These are phyloP conservation scores for Cunninghamia lanceolata DNA, from an alignment of 75 land plant genomes.

Conservation along the genomic window DNA sequence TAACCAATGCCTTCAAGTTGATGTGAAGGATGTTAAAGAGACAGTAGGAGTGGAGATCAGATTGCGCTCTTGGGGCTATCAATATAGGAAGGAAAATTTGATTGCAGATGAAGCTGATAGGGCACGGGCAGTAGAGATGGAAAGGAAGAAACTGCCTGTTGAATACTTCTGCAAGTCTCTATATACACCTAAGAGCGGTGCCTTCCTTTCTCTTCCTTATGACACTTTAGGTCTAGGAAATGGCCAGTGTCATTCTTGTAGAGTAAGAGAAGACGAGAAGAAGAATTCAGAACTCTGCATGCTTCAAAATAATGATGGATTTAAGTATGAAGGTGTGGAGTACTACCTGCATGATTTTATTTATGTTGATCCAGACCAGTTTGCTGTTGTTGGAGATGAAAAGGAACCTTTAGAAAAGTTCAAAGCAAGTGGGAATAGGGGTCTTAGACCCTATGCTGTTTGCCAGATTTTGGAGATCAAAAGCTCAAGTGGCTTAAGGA, in stretches of 20 bases:
- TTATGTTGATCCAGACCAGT: constrained; percentile 48
- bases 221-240: constrained; percentile 65
- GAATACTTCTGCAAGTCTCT: constrained; percentile 80
- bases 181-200: constrained; percentile 86
- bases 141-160: constrained; percentile 67
- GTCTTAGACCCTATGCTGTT: constrained; percentile 77
- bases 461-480: constrained; percentile 70
- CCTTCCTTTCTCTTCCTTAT: constrained; percentile 59
- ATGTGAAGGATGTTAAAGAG: constrained; percentile 49
- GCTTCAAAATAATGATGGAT: constrained; percentile 34
- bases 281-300: constrained; percentile 13
- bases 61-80: constrained; percentile 60
- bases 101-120: constrained; percentile 52
- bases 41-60: constrained; percentile 51
- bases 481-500: constrained; percentile 23
- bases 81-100: constrained; percentile 60
- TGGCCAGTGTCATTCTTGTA: constrained; percentile 71
- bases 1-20: constrained; percentile 64
- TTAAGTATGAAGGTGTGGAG: constrained; percentile 49
- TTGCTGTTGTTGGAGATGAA: constrained; percentile 27
- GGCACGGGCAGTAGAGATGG: constrained; percentile 64
- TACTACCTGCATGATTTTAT: constrained; percentile 72
- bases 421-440: constrained; percentile 89
- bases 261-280: constrained; percentile 26
- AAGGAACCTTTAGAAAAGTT: constrained; percentile 38